phyloP scores from a whole-genome alignment of 208 protist species.

The Crithidia sp. region DNA sequence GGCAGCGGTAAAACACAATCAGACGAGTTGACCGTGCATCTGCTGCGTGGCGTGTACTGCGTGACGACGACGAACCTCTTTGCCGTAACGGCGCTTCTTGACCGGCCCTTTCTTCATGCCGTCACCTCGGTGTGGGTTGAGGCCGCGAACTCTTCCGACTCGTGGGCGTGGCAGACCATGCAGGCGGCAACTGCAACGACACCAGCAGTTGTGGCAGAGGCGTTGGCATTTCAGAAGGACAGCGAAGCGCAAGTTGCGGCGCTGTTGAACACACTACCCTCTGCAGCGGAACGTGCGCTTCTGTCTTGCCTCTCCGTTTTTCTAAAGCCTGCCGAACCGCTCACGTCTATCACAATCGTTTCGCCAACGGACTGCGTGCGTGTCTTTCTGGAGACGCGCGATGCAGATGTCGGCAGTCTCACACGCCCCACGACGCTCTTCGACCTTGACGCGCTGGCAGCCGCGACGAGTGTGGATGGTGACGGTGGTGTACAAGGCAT shows the following conservation, averaged over 20 bases:
- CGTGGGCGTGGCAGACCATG: conserved; percentile 37
- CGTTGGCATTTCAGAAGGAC: conserved; percentile 12
- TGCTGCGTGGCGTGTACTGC: conserved; percentile 24
- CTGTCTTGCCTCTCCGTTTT: conserved; percentile 15
- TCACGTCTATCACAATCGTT: conserved; percentile 4
- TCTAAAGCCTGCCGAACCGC: conserved; percentile 19
- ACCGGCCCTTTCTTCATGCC: conserved; percentile 20
- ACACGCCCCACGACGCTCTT: conserved; percentile 5
- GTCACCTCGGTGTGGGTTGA: conserved; percentile 29
- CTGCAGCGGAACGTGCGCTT: conserved; percentile 5
- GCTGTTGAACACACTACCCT: neutral
- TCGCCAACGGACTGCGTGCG: conserved; percentile 30
- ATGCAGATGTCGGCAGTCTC: neutral
- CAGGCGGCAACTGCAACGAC: neutral
- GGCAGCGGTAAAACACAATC: neutral
- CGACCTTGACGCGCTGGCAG: conserved; percentile 8
- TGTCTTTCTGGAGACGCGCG: conserved; percentile 11
- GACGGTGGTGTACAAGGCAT: conserved; percentile 14
- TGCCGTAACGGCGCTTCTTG: conserved; percentile 18
- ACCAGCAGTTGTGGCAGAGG: neutral
- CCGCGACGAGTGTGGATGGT: neutral
- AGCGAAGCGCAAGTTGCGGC: neutral
- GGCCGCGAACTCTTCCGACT: conserved; percentile 9
- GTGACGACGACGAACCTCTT: conserved; percentile 26
- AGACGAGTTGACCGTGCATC: neutral